These are phyloP conservation scores for Pascua guehoae DNA, from an alignment of 1,284 basidiomycete species.

Conservation along the genomic window DNA sequence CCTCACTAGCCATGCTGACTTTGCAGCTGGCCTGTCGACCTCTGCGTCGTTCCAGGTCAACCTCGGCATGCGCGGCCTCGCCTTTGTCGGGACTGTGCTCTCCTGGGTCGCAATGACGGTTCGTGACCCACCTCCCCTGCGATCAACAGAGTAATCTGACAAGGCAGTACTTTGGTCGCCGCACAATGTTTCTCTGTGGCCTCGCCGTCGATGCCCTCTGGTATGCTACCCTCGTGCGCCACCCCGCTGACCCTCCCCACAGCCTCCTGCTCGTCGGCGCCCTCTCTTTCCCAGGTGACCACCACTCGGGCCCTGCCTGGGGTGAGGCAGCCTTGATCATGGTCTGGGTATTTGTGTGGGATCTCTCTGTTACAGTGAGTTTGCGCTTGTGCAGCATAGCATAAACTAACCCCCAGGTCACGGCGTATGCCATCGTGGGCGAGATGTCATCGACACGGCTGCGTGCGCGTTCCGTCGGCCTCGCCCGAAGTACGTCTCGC, in stretches of 20 bases:
- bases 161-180: constrained; percentile 36
- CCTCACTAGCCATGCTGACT: constrained; percentile 15
- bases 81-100: constrained; percentile 38
- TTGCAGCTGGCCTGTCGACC: constrained; percentile 37
- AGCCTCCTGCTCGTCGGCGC: constrained; percentile 51
- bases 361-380: constrained; percentile 35
- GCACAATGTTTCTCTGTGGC: constrained; percentile 49
- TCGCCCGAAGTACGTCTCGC: constrained; percentile 38
- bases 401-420: constrained; percentile 27
- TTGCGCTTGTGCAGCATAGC: too few relatives aligned
- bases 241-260: constrained; percentile 34
- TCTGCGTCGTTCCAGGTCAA: constrained; percentile 20
- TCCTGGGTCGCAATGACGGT: constrained; percentile 38
- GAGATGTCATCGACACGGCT: constrained; percentile 50
- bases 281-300: constrained; percentile 12
- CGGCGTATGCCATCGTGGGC: constrained; percentile 47
- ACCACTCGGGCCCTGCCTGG: constrained; percentile 15
- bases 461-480: constrained; percentile 52
- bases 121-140: constrained; percentile 14
- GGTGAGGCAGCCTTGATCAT: constrained; percentile 21
- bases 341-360: constrained; percentile 24
- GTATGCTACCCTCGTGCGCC: constrained; percentile 25
- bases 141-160: neutral
- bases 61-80: constrained; percentile 31
- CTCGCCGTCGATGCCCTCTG: constrained; percentile 1